Base-by-base conservation (phyloP, 495 filamentous ascomycete species). In the Hyphodiscus hymeniophilus region DNA sequence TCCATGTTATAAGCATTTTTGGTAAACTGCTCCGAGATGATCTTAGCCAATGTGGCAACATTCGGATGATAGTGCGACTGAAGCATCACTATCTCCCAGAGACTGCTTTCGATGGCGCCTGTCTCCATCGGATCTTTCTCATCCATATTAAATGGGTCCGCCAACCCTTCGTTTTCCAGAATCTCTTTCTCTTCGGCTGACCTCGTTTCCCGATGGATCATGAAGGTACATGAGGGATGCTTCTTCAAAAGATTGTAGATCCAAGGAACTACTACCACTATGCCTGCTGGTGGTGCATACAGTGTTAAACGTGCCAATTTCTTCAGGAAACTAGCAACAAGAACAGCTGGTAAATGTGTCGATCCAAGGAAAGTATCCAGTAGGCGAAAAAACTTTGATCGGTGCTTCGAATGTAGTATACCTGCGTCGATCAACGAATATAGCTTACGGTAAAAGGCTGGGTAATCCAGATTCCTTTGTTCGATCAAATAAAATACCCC, bases 321-420 rank as follows among this genome's bases (percentile, higher is more conserved):
- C 65, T 99, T 99, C 67, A 99, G 85, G 67, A 99, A 99, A 59
- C 85, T 92, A 10, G 94, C 91, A 12, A 97, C 85, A 15, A 99
- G 70, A 6, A 81, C 76, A 26, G 89, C 87, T 8, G 94, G 94
- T 50, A 99, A 73, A 78, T 97, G 94, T 11, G 87, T 87, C 0
- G 90, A 96, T n/a, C 73, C 72, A 40, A 99, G 74, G 66, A 96
- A 97, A 31, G 82, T 91, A 57, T 96, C 87, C 36, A 99, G 73
- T 15, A 96, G 72, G 7, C 94, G 85, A 68, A 99, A 90, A 67
- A 97, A 95, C 34, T 80, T 82, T 11, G 88, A 92, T 34, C 94
- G 82, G 67, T 99, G 84, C 63, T 89, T 90, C 30, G 89, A 92
- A 63, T 99, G 90, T 17, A 99, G 71, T 4, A 97, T 75, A 30